Evolutionary conservation across 1,284 basidiomycete genomes (phyloP), one percentile per base, ranked within the genome.

Genomic region (Neolentinus lepideus): DNA sequence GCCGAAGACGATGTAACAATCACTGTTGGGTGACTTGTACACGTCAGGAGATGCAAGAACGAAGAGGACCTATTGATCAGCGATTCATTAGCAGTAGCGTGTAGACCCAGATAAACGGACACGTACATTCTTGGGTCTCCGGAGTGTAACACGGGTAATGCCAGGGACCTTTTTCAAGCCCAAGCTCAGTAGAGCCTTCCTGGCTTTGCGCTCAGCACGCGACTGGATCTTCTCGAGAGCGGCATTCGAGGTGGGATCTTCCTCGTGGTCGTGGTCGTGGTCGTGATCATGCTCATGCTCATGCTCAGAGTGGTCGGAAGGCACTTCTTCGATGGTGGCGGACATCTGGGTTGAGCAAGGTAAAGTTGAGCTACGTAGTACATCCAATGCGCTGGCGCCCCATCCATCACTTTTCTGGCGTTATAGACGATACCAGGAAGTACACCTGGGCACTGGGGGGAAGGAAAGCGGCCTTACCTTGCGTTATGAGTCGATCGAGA

Each of bases 1-100:
- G 64, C 96, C 96, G 66, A 98, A 99, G 62, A 99, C 94, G 70
- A 99, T 94, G 82, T 99, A 98, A 75, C 90, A 93, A 75, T 99
- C 97, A 67, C 92, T 94, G 75, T 92, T 92, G 53, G 91, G 86
- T 54, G 94, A 94, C 80, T 98, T 98, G 88, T 93, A 99, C 54
- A 99, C 96, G 64, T 99, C 96, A 54, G 97, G 96, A 58, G 89
- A 79, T 59, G 92, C 84, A 65, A 99, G 84, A 60, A 98, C 95
- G 71, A 98, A 92, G 59, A 99, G 84, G 61, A 94, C 79, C 90
- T 93, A 63, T 19, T 25, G 26, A n/a, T 38, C 16, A 56, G 16
- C 11, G 51, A 10, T 50, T 22, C 6, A 35, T 51, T 11, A 48
- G 19, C 31, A 31, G 14, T 12, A 31, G 45, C 25, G 26, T 43